phyloP scores from a whole-genome alignment of 345 rosid genomes.

The Anastatica hierochuntica region DNA sequence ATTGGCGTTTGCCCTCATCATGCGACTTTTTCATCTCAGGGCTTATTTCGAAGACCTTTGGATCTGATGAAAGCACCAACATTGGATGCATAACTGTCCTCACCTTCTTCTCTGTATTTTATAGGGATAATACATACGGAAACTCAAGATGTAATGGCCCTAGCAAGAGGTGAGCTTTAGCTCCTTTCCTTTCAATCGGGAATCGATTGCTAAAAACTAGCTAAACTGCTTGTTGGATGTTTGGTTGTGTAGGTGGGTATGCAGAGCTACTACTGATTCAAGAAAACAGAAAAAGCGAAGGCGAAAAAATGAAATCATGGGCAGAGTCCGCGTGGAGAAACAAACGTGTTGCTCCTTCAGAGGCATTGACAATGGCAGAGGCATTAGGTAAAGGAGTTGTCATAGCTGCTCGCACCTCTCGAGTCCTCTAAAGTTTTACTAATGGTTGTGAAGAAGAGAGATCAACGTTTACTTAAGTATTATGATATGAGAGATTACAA shows the following conservation, averaged over 20 bases:
- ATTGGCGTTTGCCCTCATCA: not conserved
- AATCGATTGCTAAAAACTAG: not conserved
- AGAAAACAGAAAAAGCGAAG: slow-evolving; percentile 66
- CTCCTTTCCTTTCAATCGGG: not conserved
- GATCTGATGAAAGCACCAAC: slow-evolving; percentile 77
- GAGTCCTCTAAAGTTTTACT: too few species aligned
- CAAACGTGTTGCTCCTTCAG: slow-evolving; percentile 47
- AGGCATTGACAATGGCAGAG: slow-evolving; percentile 41
- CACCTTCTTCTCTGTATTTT: not conserved
- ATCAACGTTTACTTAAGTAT: too few species aligned
- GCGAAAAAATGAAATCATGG: slow-evolving; percentile 78
- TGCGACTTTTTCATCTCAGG: slow-evolving; percentile 30
- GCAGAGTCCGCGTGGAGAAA: slow-evolving; percentile 78
- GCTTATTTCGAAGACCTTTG: slow-evolving; percentile 66
- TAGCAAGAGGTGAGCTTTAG: slow-evolving; percentile 60
- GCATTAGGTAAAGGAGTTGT: slow-evolving; percentile 37
- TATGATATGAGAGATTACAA: too few species aligned
- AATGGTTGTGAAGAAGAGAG: too few species aligned
- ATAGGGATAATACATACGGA: slow-evolving; percentile 13
- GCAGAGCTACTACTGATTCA: slow-evolving; percentile 65
- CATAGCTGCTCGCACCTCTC: slow-evolving; percentile 54
- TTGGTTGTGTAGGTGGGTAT: slow-evolving; percentile 48
- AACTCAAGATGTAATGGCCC: slow-evolving; percentile 49
- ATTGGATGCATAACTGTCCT: slow-evolving; percentile 6
- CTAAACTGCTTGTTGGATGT: not conserved